Conservation (phyloP, 1,284 basidiomycete genomes). For the Thelephora terrestris region DNA sequence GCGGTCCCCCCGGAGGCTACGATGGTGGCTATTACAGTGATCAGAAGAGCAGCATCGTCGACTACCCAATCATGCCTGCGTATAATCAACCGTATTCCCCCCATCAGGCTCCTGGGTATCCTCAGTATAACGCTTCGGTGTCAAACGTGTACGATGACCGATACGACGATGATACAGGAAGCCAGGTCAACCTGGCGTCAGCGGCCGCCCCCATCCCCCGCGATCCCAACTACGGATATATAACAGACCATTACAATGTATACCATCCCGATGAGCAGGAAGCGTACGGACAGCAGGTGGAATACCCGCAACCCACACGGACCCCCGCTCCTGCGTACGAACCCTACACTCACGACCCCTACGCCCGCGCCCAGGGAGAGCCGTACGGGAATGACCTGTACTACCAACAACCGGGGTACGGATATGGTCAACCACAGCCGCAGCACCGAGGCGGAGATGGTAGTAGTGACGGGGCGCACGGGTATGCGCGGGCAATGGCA, state of each 20-base stretch:
- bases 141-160: conserved; percentile 43
- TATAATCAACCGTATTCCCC: conserved; percentile 47
- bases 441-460: neutral
- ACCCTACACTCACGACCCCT: neutral
- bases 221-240: conserved; percentile 15
- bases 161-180: conserved; percentile 58
- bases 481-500: too few species aligned
- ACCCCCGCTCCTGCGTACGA: neutral
- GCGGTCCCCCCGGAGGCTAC: conserved; percentile 39
- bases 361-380: neutral
- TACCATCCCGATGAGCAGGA: conserved; percentile 21
- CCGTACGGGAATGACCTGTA: neutral
- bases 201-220: conserved; percentile 46
- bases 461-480: neutral
- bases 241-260: conserved; percentile 35
- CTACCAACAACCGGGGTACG: neutral
- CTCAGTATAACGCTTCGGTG: conserved; percentile 47
- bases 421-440: neutral
- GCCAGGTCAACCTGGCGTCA: conserved; percentile 43
- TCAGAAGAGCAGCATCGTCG: conserved; percentile 28
- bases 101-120: conserved; percentile 36
- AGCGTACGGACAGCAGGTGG: neutral
- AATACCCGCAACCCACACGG: neutral
- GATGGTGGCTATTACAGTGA: conserved; percentile 37
- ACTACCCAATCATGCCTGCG: conserved; percentile 58